phyloP scores from a whole-genome alignment of 352 stramenopile species.

The Phytophthora aleatoria region DNA sequence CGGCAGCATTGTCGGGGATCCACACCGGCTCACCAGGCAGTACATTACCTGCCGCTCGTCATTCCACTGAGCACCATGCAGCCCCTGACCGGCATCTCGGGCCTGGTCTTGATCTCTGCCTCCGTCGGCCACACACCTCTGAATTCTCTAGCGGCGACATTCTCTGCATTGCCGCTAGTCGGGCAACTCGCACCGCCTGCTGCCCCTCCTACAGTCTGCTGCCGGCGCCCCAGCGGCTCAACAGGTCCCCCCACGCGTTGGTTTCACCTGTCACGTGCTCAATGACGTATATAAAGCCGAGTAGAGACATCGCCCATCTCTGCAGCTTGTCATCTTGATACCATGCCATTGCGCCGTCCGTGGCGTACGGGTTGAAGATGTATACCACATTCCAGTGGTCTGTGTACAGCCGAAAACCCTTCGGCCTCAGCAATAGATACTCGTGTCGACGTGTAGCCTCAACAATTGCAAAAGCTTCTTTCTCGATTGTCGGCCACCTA shows the following conservation, averaged over 20 bases:
- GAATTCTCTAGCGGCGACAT: background rate
- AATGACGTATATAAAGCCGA: background rate
- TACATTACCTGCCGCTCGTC: too few relatives aligned
- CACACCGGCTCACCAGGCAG: too few relatives aligned
- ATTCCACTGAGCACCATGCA: too few relatives aligned
- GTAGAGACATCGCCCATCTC: constrained; percentile 14
- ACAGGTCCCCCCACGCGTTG: background rate
- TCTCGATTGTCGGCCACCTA: constrained; percentile 24
- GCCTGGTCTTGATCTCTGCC: background rate
- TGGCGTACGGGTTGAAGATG: background rate
- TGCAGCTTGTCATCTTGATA: constrained; percentile 18
- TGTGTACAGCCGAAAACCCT: background rate
- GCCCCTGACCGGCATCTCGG: background rate
- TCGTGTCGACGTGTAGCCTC: background rate
- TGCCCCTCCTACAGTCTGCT: background rate
- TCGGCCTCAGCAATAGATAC: background rate
- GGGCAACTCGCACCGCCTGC: background rate
- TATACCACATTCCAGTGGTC: background rate
- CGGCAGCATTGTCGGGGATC: too few relatives aligned
- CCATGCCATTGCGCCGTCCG: constrained; percentile 3
- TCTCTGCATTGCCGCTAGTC: background rate
- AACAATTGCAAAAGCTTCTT: constrained; percentile 4
- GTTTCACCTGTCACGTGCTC: background rate
- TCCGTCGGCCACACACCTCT: background rate
- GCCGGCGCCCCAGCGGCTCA: background rate